phyloP scores from a whole-genome alignment of 768 basidiomycete genomes.

The Lentinula sp. region DNA sequence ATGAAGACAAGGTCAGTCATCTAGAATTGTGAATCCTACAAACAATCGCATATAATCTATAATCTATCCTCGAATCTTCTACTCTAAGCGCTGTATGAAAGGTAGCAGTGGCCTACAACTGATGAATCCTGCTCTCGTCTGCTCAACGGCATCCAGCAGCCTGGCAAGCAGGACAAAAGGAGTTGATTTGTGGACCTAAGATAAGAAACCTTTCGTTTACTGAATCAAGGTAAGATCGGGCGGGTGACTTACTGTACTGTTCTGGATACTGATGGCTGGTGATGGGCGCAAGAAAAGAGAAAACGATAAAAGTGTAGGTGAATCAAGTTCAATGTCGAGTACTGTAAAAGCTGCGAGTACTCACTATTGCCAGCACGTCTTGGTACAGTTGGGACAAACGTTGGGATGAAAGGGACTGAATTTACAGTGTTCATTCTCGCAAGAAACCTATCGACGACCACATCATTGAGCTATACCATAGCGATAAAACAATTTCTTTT shows the following conservation, averaged over 20 bases:
- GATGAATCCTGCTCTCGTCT: no score
- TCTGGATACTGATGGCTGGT: conserved; percentile 5
- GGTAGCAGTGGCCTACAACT: no score
- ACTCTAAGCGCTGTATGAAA: no score
- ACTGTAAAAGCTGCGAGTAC: not conserved
- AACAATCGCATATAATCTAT: no score
- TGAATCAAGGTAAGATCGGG: not conserved
- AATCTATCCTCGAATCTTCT: no score
- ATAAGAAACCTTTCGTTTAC: not conserved
- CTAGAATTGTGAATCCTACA: no score
- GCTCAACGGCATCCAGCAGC: conserved; percentile 2
- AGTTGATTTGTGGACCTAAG: not conserved
- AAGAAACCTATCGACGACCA: not conserved
- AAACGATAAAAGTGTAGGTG: not conserved
- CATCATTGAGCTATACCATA: not conserved
- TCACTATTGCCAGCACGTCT: conserved; percentile 6
- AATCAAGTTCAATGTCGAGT: not conserved
- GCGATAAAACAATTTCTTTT: not conserved
- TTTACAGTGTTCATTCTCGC: conserved; percentile 2
- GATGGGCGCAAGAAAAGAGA: not conserved
- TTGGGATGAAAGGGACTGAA: conserved; percentile 6
- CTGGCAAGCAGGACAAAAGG: conserved; percentile 5
- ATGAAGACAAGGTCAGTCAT: no score
- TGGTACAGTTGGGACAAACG: conserved; percentile 3
- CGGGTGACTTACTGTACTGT: conserved; percentile 1